These are phyloP conservation scores for Neofusicoccum sp. DNA, from an alignment of 2,329 filamentous ascomycete genomes.

Conservation along the genomic window DNA sequence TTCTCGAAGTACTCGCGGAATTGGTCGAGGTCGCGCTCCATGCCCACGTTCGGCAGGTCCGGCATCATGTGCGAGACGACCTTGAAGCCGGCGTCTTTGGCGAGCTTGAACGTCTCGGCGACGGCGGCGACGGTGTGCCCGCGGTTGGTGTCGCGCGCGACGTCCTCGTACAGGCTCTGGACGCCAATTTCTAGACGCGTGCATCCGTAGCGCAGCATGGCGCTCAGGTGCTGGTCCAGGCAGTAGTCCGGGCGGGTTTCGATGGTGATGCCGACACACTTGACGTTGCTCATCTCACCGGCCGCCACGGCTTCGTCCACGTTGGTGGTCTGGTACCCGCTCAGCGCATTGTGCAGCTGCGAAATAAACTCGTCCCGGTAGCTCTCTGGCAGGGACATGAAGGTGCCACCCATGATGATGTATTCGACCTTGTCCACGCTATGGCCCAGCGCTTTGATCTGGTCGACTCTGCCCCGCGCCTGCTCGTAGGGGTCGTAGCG, in stretches of 20 bases:
- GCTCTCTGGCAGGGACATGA: conserved; percentile 89
- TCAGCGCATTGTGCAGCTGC: conserved; percentile 93
- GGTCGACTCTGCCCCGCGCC: conserved; percentile 90
- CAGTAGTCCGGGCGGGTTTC: conserved; percentile 98
- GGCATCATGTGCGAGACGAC: conserved; percentile 99
- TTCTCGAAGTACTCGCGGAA: conserved; percentile 98
- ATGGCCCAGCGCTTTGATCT: conserved; percentile 92
- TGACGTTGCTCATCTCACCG: conserved; percentile 93
- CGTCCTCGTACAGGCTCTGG: conserved; percentile 95
- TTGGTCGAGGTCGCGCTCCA: conserved; percentile 95
- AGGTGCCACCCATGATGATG: conserved; percentile 99
- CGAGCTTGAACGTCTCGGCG: conserved; percentile 92
- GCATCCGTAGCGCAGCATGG: conserved; percentile 97
- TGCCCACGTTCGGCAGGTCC: conserved; percentile 93
- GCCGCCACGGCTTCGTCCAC: conserved; percentile 95
- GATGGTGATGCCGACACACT: conserved; percentile 98
- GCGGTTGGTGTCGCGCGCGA: conserved; percentile 95
- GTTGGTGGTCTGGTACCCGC: conserved; percentile 88
- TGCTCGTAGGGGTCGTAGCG: conserved; percentile 98
- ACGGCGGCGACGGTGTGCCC: conserved; percentile 95
- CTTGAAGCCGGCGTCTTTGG: conserved; percentile 98
- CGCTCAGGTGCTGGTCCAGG: conserved; percentile 87
- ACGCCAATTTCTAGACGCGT: conserved; percentile 93
- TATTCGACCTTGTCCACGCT: conserved; percentile 99
- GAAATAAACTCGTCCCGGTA: conserved; percentile 94